Evolutionary conservation across 495 filamentous ascomycete species (phyloP).

Genomic region (Durotheca rogersii): DNA sequence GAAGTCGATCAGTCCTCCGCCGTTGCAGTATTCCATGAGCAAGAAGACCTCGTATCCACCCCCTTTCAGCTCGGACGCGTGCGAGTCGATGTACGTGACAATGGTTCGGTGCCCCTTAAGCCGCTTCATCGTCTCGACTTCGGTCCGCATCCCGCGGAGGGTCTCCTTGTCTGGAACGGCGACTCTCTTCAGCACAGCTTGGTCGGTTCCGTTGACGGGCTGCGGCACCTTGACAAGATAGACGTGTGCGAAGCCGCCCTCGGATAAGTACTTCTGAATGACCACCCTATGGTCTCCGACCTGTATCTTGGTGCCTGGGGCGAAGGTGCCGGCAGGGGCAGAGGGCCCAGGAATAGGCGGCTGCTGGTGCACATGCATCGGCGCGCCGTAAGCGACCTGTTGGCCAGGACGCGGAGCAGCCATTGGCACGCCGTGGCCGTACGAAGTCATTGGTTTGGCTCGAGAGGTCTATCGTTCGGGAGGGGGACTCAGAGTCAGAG

Average conservation of each 20-base stretch:
- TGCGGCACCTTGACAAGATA: conserved; percentile 87
- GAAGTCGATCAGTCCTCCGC: conserved; percentile 95
- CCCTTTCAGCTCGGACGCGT: conserved; percentile 87
- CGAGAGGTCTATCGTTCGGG: conserved; percentile 1
- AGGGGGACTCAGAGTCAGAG: conserved; percentile 14
- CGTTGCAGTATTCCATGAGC: conserved; percentile 89
- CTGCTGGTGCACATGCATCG: conserved; percentile 31
- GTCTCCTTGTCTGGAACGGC: conserved; percentile 96
- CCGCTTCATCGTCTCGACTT: conserved; percentile 99
- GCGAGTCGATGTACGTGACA: conserved; percentile 96
- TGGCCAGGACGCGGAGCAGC: conserved; percentile 37
- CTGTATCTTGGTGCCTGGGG: conserved; percentile 92
- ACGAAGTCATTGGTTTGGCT: conserved; percentile 44
- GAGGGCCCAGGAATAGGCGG: conserved; percentile 42
- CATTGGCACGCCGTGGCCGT: conserved; percentile 44
- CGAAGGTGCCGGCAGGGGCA: conserved; percentile 83
- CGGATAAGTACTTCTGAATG: conserved; percentile 97
- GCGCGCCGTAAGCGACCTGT: conserved; percentile 37
- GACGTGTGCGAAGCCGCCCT: conserved; percentile 97
- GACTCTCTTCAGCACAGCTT: conserved; percentile 90
- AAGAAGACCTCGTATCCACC: conserved; percentile 97
- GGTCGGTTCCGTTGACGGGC: conserved; percentile 75
- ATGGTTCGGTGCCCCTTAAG: conserved; percentile 94
- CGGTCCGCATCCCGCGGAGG: conserved; percentile 92
- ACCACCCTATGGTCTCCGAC: conserved; percentile 88